phyloP scores from a whole-genome alignment of 1,284 basidiomycete species.

The Cryptococcus maquisensis region DNA sequence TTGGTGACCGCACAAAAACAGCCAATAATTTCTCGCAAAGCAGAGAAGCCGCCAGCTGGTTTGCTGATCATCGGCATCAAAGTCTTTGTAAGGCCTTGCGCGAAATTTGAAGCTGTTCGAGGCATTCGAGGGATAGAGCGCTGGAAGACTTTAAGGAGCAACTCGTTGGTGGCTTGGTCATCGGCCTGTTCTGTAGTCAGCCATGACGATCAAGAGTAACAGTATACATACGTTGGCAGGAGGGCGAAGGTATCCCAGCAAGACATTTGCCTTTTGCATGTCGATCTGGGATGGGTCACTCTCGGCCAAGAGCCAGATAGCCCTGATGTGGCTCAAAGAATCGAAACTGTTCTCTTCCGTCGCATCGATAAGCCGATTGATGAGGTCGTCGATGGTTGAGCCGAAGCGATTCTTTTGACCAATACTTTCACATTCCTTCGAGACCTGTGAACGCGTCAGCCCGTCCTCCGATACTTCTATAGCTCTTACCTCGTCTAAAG shows the following conservation, averaged over 20 bases:
- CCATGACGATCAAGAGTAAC: not conserved
- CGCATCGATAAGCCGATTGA: slow-evolving; percentile 81
- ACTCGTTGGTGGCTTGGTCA: slow-evolving; percentile 75
- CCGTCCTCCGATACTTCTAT: not conserved
- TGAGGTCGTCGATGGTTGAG: slow-evolving; percentile 71
- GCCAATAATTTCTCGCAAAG: slow-evolving; percentile 81
- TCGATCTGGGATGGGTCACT: slow-evolving; percentile 36
- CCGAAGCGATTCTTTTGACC: slow-evolving; percentile 15
- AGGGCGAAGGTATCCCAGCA: slow-evolving; percentile 26
- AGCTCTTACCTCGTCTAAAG: slow-evolving; percentile 60
- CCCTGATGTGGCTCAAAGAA: slow-evolving; percentile 35
- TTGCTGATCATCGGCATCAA: slow-evolving; percentile 84
- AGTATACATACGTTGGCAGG: slow-evolving; percentile 32
- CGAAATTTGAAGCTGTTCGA: slow-evolving; percentile 78
- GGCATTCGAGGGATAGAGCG: slow-evolving; percentile 81
- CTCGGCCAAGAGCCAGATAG: slow-evolving; percentile 34
- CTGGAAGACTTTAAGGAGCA: slow-evolving; percentile 81
- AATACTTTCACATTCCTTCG: slow-evolving; percentile 16
- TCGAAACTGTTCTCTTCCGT: slow-evolving; percentile 36
- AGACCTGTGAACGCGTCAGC: slow-evolving; percentile 7
- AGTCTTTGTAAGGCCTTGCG: slow-evolving; percentile 71
- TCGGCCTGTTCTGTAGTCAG: slow-evolving; percentile 57
- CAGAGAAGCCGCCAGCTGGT: slow-evolving; percentile 66
- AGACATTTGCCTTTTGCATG: slow-evolving; percentile 32
- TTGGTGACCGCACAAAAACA: slow-evolving; percentile 84